Evolutionary conservation across 106 monocot genomes (phyloP), one percentile per base, ranked within the genome.

Genomic region (Dioscorea dumetorum): DNA sequence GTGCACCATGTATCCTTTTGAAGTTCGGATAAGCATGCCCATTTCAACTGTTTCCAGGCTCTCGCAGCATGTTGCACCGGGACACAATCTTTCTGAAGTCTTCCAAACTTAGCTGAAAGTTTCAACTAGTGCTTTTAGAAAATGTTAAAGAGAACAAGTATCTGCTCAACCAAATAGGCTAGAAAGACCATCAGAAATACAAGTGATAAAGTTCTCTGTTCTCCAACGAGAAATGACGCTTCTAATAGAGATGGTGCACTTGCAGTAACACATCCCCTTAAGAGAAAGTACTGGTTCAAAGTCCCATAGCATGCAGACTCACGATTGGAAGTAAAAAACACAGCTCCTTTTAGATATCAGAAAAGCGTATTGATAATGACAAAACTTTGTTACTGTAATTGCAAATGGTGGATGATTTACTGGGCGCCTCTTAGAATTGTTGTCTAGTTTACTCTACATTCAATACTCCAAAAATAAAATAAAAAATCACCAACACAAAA

Each of bases 71-170:
- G 67, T 79, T 78, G 74, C 86, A 91, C 28, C 74, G 66, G 51
- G 70, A 72, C 33, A 84, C 78, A 22, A 91, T 91, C 64, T 32
- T 52, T 23, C 81, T 77, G 63, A 91, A 91, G 51, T 91, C 87
- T 22, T 87, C 87, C 70, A 91, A 71, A 48, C 68, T 87, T 33
- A 91, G 73, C 91, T 91, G 91, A 72, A 68, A 24, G 17, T 13
- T 51, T 13, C 12, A 51, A 51, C 12, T 1, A 51, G 51, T 51
- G 4, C 51, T 51, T 17, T 17, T 13, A 12, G 17, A 11, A 34
- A 72, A 33, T 33, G 6, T 23, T 31, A 48, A 17, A 61, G 52
- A 64, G 16, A 51, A 51, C 14, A 17, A 51, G 51, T 13, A 1
- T 13, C 12, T 51, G 12, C 12, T 51, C 3, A 3, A 51, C 17